Conservation (phyloP, 2,329 filamentous ascomycete species). For the Monilinia laxa region DNA sequence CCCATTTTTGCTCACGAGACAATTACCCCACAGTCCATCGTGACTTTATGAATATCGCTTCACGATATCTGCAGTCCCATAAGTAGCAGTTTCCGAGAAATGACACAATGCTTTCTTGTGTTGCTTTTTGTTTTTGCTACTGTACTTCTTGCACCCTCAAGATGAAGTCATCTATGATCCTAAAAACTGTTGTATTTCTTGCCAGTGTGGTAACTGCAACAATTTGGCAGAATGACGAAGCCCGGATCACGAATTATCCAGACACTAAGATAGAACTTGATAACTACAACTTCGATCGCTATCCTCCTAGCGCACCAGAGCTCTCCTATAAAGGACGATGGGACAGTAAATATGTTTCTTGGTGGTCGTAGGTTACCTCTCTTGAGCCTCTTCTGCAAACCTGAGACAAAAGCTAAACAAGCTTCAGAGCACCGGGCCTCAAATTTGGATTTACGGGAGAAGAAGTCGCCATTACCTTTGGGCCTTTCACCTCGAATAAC, state of each 20-base stretch:
- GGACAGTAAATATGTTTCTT: slow-evolving; percentile 60
- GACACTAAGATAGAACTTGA: slow-evolving; percentile 44
- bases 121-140: neutral
- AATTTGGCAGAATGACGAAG: slow-evolving; percentile 41
- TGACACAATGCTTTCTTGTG: neutral
- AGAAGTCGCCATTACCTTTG: slow-evolving; percentile 34
- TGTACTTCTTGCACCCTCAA: slow-evolving; percentile 7
- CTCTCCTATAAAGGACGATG: slow-evolving; percentile 62
- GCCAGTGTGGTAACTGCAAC: slow-evolving; percentile 28
- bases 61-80: neutral
- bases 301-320: slow-evolving; percentile 52
- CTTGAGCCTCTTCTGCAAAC: neutral
- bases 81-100: neutral
- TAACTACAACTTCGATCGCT: slow-evolving; percentile 48
- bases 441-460: slow-evolving; percentile 35
- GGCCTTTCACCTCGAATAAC: slow-evolving; percentile 35
- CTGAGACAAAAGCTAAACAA: slow-evolving; percentile 24
- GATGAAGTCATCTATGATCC: slow-evolving; percentile 26
- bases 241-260: slow-evolving; percentile 44
- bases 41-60: slow-evolving; percentile 1
- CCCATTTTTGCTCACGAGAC: neutral
- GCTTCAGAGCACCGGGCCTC: slow-evolving; percentile 41
- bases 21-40: slow-evolving; percentile 20
- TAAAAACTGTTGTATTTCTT: slow-evolving; percentile 12
- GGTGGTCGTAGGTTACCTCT: slow-evolving; percentile 52